Conservation (phyloP, 2,329 filamentous ascomycete genomes). For the Cercospora canescens region DNA sequence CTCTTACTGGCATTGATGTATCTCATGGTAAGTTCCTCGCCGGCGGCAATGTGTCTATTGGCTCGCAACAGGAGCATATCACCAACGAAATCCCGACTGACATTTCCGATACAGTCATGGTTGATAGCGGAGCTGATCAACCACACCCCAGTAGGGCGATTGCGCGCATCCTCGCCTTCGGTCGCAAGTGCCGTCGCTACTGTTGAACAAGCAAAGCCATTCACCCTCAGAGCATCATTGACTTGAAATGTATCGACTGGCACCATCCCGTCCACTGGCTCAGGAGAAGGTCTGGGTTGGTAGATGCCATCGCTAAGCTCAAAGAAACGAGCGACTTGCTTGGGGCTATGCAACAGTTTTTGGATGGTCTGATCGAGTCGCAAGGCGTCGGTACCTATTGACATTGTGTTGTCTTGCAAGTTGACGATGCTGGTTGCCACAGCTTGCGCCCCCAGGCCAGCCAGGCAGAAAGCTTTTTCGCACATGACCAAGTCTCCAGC, state of each 20-base stretch:
- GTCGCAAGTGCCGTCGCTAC: neutral
- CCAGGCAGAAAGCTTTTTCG: slow-evolving; percentile 33
- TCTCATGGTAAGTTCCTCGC: slow-evolving; percentile 45
- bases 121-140: slow-evolving; percentile 52
- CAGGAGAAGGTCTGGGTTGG: neutral
- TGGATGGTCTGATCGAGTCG: slow-evolving; percentile 19
- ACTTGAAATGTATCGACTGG: slow-evolving; percentile 22
- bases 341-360: slow-evolving; percentile 23
- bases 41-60: slow-evolving; percentile 41
- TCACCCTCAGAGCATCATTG: slow-evolving; percentile 19
- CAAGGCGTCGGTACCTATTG: slow-evolving; percentile 17
- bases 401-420: slow-evolving; percentile 13
- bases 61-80: slow-evolving; percentile 57
- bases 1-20: slow-evolving; percentile 21
- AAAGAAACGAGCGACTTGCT: slow-evolving; percentile 14
- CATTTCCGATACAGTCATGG: slow-evolving; percentile 54
- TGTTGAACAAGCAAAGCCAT: slow-evolving; percentile 19
- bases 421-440: slow-evolving; percentile 11
- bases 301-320: slow-evolving; percentile 23
- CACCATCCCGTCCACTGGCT: slow-evolving; percentile 15
- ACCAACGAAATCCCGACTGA: slow-evolving; percentile 52
- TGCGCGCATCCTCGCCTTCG: neutral
- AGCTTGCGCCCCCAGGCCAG: slow-evolving; percentile 12
- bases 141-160: slow-evolving; percentile 47
- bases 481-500: slow-evolving; percentile 46